These are phyloP conservation scores for Trypanosoma theileri DNA, from an alignment of 208 protist species.

Conservation along the genomic window DNA sequence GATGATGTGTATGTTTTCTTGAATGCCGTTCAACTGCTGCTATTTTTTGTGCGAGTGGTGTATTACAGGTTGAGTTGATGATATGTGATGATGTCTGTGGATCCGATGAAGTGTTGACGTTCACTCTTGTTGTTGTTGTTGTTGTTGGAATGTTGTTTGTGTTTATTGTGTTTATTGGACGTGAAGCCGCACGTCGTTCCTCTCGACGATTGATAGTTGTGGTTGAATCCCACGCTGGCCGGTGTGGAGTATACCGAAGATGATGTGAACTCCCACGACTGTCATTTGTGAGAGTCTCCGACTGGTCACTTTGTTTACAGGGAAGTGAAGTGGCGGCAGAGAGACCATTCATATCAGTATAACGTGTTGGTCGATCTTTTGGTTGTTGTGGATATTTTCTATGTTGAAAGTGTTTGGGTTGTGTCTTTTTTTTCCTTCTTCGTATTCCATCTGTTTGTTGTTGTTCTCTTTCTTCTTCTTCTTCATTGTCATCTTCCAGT, in stretches of 20 bases:
- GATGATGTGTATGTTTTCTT: no score
- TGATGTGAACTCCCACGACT: neutral
- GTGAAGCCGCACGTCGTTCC: no score
- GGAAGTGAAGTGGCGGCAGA: neutral
- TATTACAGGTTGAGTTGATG: neutral
- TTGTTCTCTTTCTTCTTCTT: neutral
- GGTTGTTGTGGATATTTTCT: neutral
- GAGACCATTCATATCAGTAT: slow-evolving; percentile 6
- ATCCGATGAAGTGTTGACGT: neutral
- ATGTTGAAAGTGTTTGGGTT: no score
- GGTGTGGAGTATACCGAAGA: neutral
- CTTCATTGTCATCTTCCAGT: neutral
- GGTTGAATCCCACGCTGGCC: slow-evolving; percentile 5
- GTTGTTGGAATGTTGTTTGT: neutral
- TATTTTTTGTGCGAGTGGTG: neutral
- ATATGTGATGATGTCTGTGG: neutral
- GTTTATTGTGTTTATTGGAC: neutral
- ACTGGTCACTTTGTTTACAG: neutral
- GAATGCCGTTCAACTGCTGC: no score
- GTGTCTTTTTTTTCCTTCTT: neutral
- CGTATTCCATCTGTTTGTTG: neutral
- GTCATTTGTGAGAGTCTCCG: neutral
- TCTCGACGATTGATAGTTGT: neutral
- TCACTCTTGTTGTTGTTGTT: neutral
- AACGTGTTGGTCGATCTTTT: neutral